Percentiles rank a stretch among this genome's conserved stretches.
Evolutionary conservation across 176 grass and related monocot genomes (phyloP).

Genomic region (Panicum miliaceum): DNA sequence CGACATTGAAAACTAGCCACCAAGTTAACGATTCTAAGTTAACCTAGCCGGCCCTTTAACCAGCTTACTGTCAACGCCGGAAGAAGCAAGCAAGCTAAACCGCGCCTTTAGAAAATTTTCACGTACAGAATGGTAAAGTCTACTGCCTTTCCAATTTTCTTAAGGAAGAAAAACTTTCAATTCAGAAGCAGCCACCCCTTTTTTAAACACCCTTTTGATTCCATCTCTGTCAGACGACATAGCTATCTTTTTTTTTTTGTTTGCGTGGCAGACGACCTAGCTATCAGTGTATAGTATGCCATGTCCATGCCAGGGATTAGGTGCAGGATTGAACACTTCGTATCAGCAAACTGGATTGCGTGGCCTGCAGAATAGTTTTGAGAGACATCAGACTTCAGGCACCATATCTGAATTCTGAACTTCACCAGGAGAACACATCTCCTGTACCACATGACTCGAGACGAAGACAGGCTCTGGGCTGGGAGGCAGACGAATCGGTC

Average conservation of each 20-base stretch:
- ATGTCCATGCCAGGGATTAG: constrained; percentile 58
- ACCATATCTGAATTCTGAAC: constrained; percentile 28
- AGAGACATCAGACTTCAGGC: not conserved
- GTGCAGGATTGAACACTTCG: constrained; percentile 49
- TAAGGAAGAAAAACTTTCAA: not conserved
- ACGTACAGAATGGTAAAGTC: not conserved
- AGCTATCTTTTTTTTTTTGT: no score
- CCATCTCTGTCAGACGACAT: constrained; percentile 28
- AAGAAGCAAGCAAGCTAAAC: constrained; percentile 27
- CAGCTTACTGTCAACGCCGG: constrained; percentile 36
- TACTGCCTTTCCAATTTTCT: constrained; percentile 18
- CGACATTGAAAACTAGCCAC: not conserved
- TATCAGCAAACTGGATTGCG: constrained; percentile 31
- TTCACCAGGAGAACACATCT: not conserved
- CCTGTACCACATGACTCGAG: constrained; percentile 25
- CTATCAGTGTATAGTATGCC: constrained; percentile 7
- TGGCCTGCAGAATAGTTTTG: constrained; percentile 23
- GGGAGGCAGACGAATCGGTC: constrained; percentile 35
- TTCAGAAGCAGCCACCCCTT: constrained; percentile 4
- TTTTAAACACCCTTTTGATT: not conserved
- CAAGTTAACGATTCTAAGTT: constrained; percentile 4
- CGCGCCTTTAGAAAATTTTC: constrained; percentile 21
- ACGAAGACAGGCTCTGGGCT: constrained; percentile 24
- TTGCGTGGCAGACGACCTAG: no score
- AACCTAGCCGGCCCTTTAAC: not conserved